These are phyloP conservation scores for Paxillus ammoniavirescens DNA, from an alignment of 768 basidiomycete species.

Conservation along the genomic window DNA sequence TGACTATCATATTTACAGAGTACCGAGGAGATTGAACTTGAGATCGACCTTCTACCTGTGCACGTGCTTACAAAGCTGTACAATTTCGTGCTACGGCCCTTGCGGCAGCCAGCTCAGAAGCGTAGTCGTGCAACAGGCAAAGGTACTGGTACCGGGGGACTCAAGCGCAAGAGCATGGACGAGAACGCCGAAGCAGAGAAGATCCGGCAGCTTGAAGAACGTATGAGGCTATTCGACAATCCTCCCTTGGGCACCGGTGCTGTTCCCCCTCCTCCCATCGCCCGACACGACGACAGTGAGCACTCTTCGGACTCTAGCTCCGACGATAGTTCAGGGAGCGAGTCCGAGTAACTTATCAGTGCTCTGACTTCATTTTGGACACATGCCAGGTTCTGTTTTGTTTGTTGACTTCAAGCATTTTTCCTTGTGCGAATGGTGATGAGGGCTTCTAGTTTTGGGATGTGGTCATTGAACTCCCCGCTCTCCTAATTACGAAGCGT, in stretches of 20 bases:
- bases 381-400: conserved; percentile 5
- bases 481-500: conserved; percentile 23
- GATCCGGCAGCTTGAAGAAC: conserved; percentile 87
- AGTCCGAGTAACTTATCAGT: conserved; percentile 60
- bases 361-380: neutral
- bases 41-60: conserved; percentile 90
- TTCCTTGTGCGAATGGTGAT: conserved; percentile 14
- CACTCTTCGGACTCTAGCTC: conserved; percentile 80
- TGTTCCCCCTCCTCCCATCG: conserved; percentile 35
- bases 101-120: conserved; percentile 63
- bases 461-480: conserved; percentile 12
- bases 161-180: conserved; percentile 95
- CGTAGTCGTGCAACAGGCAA: conserved; percentile 63
- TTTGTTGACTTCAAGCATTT: conserved; percentile 12
- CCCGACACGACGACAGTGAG: conserved; percentile 53
- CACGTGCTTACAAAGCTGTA: conserved; percentile 89
- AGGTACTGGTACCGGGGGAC: conserved; percentile 83
- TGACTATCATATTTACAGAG: conserved; percentile 51
- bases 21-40: conserved; percentile 97
- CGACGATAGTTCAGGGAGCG: conserved; percentile 79
- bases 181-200: conserved; percentile 95
- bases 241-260: conserved; percentile 40
- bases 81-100: conserved; percentile 87
- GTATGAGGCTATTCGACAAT: conserved; percentile 81
- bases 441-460: conserved; percentile 24